Evolutionary conservation across 2,329 filamentous ascomycete species (phyloP), one percentile per base, ranked within the genome.

Genomic region (Talaromyces sp.): DNA sequence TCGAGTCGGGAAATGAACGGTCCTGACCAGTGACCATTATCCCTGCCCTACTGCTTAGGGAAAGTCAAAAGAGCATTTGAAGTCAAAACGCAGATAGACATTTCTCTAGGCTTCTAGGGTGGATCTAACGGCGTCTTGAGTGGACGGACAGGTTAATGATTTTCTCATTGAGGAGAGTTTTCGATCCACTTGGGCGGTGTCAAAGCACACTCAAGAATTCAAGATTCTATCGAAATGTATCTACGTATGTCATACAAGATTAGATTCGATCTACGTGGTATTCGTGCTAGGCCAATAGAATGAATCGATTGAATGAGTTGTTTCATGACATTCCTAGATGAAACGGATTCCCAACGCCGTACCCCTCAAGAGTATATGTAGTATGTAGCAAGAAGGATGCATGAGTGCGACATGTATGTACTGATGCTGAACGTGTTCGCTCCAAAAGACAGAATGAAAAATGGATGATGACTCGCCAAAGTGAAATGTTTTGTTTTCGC

Each of bases 281-380:
- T 53, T 29, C 45, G 19, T 15, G 53, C n/a, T 10, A 31, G 49
- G 53, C n/a, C 31, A 56, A 56, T 36, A 36, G 6, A 36, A 22
- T 36, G n/a, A 15, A 38, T 36, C n/a, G n/a, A 34, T 19, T 54
- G 27, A 56, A 38, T 38, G 31, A 36, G 11, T 36, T 38, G 29
- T 56, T 56, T 56, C 51, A 56, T 56, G 29, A 36, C 25, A 53
- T 22, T 36, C 31, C 51, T 31, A 54, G n/a, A 22, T 56, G 29
- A 56, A 56, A 56, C 53, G 8, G 53, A 22, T 56, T 36, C 6
- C 31, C 53, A 56, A 56, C 53, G 53, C 53, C 53, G 10, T 54
- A 54, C 29, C 17, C 51, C 8, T 54, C 51, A 13, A 13, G 51
- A 54, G n/a, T 34, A 54, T 34, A 54, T 54, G 51, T 34, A 51